A percentile compares a stretch with the other conserved stretches of the same genome.
Conservation (phyloP, 1,284 basidiomycete species). For the Rhizopogon parksii region DNA sequence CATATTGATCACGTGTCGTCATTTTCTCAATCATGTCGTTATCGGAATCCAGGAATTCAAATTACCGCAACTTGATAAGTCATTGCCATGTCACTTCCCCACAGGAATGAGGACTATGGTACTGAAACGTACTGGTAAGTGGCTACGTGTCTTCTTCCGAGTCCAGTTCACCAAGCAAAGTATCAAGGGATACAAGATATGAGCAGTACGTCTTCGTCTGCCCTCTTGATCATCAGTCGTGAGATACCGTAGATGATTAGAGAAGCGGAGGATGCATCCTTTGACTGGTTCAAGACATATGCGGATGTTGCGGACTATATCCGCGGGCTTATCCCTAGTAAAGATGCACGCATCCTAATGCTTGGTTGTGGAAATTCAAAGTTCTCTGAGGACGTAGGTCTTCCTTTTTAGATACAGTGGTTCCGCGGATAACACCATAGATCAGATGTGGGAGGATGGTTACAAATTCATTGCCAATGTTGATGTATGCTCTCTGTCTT, state of each 20-base stretch:
- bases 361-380: constrained; percentile 89
- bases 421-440: not conserved
- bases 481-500: constrained; percentile 51
- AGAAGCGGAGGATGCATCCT: constrained; percentile 57
- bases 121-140: constrained; percentile 26
- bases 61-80: not conserved
- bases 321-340: constrained; percentile 57
- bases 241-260: constrained; percentile 28
- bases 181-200: constrained; percentile 24
- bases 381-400: constrained; percentile 63
- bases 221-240: not conserved
- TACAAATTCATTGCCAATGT: constrained; percentile 80
- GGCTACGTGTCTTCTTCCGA: not conserved
- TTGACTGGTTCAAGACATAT: constrained; percentile 87
- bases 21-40: not conserved
- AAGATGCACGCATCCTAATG: constrained; percentile 68
- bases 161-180: not conserved
- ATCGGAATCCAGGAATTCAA: not conserved
- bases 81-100: constrained; percentile 14
- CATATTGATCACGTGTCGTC: too few relatives aligned
- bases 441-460: constrained; percentile 86
- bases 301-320: constrained; percentile 57
- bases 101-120: constrained; percentile 23
- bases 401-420: not conserved
- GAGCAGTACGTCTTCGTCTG: constrained; percentile 14